phyloP scores from a whole-genome alignment of 2,329 filamentous ascomycete species.

The Hymenoscyphus repandus region DNA sequence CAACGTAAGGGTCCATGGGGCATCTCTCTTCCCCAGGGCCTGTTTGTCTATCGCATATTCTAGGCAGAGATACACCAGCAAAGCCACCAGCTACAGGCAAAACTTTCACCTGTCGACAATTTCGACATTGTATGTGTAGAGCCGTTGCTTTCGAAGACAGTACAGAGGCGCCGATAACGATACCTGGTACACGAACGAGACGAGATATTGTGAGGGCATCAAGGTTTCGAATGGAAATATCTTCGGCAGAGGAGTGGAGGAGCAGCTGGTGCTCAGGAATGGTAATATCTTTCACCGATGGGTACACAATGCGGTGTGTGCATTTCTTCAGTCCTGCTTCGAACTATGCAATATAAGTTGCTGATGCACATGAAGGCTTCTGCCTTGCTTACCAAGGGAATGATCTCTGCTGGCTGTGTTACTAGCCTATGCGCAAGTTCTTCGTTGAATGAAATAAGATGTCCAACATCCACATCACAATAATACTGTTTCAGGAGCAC shows the following conservation, averaged over 20 bases:
- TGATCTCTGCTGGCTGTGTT: conserved; percentile 86
- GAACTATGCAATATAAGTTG: conserved; percentile 53
- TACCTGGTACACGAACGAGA: conserved; percentile 93
- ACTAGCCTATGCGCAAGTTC: conserved; percentile 86
- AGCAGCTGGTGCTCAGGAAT: conserved; percentile 92
- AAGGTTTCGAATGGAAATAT: conserved; percentile 89
- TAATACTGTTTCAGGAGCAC: conserved; percentile 90
- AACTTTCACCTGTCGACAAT: conserved; percentile 67
- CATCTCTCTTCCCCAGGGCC: conserved; percentile 71
- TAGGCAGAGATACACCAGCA: conserved; percentile 76
- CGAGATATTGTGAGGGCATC: conserved; percentile 89
- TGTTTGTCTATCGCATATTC: conserved; percentile 64
- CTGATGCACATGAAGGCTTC: neutral
- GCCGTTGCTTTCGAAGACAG: conserved; percentile 92
- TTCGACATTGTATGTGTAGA: conserved; percentile 82
- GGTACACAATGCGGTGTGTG: conserved; percentile 89
- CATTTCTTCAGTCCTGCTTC: conserved; percentile 85
- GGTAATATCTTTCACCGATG: conserved; percentile 57
- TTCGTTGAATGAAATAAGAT: conserved; percentile 94
- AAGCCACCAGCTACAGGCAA: conserved; percentile 80
- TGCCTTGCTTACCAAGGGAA: conserved; percentile 69
- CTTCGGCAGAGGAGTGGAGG: conserved; percentile 83
- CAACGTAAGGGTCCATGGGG: conserved; percentile 91
- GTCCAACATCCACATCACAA: conserved; percentile 92
- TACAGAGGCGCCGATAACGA: conserved; percentile 94